A percentile compares a stretch with the other conserved stretches of the same genome.
These are phyloP conservation scores for Aspergillus nanangensis DNA, from an alignment of 495 filamentous ascomycete genomes.

Conservation along the genomic window DNA sequence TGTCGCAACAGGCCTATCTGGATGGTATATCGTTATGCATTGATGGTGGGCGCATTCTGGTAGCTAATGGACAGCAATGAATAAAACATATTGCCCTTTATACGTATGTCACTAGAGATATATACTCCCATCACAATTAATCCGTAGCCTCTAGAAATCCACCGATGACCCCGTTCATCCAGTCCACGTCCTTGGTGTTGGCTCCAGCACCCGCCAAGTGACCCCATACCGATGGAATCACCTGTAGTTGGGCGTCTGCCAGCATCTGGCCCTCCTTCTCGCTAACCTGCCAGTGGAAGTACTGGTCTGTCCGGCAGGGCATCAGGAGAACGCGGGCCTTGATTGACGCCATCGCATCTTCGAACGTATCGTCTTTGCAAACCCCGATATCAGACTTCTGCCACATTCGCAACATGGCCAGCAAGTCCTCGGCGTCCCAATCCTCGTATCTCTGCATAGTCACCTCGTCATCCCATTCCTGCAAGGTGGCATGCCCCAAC, in stretches of 20 bases:
- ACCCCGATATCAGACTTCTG: conserved; percentile 52
- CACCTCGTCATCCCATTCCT: conserved; percentile 57
- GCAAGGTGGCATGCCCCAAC: conserved; percentile 47
- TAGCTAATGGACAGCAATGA: conserved; percentile 36
- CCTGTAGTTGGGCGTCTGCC: conserved; percentile 39
- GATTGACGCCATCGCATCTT: conserved; percentile 49
- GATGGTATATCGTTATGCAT: conserved; percentile 35
- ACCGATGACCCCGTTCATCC: conserved; percentile 52
- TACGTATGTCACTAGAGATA: neutral
- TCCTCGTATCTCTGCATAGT: conserved; percentile 34
- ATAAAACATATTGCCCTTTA: neutral
- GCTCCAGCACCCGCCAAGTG: conserved; percentile 54
- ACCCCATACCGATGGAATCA: conserved; percentile 58
- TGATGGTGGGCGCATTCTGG: conserved; percentile 29
- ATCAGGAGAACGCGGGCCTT: conserved; percentile 54
- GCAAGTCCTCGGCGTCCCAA: conserved; percentile 55
- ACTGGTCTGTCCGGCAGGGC: conserved; percentile 58
- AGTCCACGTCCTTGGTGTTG: conserved; percentile 51
- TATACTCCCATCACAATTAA: too few relatives aligned
- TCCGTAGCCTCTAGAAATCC: conserved; percentile 30
- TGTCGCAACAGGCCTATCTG: conserved; percentile 32
- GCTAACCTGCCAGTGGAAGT: conserved; percentile 59
- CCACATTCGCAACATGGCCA: conserved; percentile 62
- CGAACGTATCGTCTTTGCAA: conserved; percentile 35
- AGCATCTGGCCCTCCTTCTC: conserved; percentile 47